Evolutionary conservation across 1,139 yeast species (phyloP), one percentile per base, ranked within the genome.

Genomic region (Pichia sp.): DNA sequence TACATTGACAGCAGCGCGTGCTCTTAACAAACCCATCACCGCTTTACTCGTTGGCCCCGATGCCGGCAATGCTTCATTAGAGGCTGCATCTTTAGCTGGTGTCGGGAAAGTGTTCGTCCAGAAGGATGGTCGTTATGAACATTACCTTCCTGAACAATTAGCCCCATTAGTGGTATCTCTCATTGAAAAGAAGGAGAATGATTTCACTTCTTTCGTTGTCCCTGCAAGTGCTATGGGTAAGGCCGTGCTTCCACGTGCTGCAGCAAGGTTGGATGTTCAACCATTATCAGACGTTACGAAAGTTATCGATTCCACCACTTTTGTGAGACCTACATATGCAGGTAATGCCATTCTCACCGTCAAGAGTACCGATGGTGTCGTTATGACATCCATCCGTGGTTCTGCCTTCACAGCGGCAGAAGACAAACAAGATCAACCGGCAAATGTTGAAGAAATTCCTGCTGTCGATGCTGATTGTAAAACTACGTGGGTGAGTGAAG

Each of bases 301-400:
- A 53, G 79, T 91, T 30, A 72, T 72, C 45, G 67, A 76, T 35
- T 68, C 73, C 20, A 34, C 33, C 13, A 84, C 94, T 6, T 91
- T 91, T 61, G 77, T 79, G 25, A 79, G 97, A 57, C 97, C 97
- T 34, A 86, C 91, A 34, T 91, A 86, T 56, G 98, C 98, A 23
- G 98, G 98, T 33, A 91, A 91, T 59, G 95, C 94, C 3, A 66
- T 86, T 45, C 76, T 86, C 27, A 87, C 96, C 6, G 86, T 91
- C 40, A 74, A 79, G 59, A 67, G 86, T 25, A 66, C 60, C 22
- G 96, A 88, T 52, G 57, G 68, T 9, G 64, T 74, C 46, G 70
- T 84, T 38, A 63, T 91, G 43, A 65, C 83, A 17, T 81, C 94
- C 12, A 77, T 85, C 12, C 76, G 98, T 64, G 71, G 88, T 3